A percentile compares a stretch with the other conserved stretches of the same genome.
Conservation (phyloP, 768 basidiomycete species). For the Tephrocybe sp. region DNA sequence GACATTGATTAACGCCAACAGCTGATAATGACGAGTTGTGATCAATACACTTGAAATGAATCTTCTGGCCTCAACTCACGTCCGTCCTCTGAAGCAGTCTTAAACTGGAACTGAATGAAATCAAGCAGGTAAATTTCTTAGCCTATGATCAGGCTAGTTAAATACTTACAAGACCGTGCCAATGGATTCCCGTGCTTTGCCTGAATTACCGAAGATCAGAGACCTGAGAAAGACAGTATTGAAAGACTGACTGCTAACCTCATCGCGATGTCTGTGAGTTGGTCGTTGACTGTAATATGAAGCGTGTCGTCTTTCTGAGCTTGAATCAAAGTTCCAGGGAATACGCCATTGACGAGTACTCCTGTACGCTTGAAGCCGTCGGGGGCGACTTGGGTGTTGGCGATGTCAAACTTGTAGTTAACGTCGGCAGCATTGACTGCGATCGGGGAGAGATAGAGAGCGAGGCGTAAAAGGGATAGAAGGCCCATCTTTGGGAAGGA, state of each 20-base stretch:
- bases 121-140: neutral
- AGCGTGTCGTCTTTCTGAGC: constrained; percentile 37
- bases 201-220: constrained; percentile 9
- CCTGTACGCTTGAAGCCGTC: constrained; percentile 40
- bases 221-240: neutral
- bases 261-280: constrained; percentile 32
- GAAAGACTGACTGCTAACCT: constrained; percentile 16
- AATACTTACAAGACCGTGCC: constrained; percentile 30
- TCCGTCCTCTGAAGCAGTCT: constrained; percentile 47
- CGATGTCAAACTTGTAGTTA: constrained; percentile 28
- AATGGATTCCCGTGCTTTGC: constrained; percentile 31
- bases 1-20: constrained; percentile 37
- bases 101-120: constrained; percentile 36
- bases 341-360: constrained; percentile 40
- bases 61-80: constrained; percentile 16
- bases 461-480: neutral
- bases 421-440: constrained; percentile 17
- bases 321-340: constrained; percentile 40
- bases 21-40: constrained; percentile 8
- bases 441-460: neutral
- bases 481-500: neutral
- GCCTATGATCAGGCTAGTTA: neutral
- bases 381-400: constrained; percentile 40
- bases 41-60: neutral
- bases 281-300: constrained; percentile 31